Base-by-base conservation (phyloP, 2,329 filamentous ascomycete species). In the Ramularia collo-cygni region DNA sequence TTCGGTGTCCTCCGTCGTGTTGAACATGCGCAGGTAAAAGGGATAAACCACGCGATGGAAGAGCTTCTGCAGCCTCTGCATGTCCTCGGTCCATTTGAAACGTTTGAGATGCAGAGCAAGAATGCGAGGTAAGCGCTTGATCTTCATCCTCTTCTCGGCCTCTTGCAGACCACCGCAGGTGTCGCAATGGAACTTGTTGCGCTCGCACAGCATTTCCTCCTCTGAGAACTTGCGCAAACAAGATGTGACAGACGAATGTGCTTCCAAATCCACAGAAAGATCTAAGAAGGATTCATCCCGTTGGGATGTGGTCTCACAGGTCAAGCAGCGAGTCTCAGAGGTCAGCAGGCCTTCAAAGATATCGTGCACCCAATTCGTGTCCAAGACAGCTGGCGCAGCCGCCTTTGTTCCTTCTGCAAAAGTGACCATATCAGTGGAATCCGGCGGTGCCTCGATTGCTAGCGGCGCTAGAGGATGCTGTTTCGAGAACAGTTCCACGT, bases 111-210 rank as follows among this genome's bases (percentile, higher is more conserved):
- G 92, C 42, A 98, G 69, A 4, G 92, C 89, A 48, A 98, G 67
- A 44, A 98, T 87, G 58, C 86, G 88, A 3, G 92, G 92, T 58
- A 96, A 68, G 38, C 85, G 79, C 69, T 98, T 96, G 54, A 98
- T 90, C 71, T 96, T 98, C 92, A 98, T 98, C 49, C 92, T 79
- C 70, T 96, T 98, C 64, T 98, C 92, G 0, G 92, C 92, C 66
- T 98, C 92, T 64, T 98, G 92, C 40, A 98, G 69, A 2, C 92
- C 92, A 38, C 92, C 92, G 54, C 92, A 98, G 55, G 89, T 89
- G 61, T 98, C 92, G 66, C 92, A 98, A 60, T 98, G 90, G 52
- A 98, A 98, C 61, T 98, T 98, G 70, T 98, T 96, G 45, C 89
- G 77, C 67, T 98, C 92, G 59, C 92, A 96, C 42, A 98, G 75